Conservation (phyloP, 257 asterid genomes). For the Salvia rosmarinus region DNA sequence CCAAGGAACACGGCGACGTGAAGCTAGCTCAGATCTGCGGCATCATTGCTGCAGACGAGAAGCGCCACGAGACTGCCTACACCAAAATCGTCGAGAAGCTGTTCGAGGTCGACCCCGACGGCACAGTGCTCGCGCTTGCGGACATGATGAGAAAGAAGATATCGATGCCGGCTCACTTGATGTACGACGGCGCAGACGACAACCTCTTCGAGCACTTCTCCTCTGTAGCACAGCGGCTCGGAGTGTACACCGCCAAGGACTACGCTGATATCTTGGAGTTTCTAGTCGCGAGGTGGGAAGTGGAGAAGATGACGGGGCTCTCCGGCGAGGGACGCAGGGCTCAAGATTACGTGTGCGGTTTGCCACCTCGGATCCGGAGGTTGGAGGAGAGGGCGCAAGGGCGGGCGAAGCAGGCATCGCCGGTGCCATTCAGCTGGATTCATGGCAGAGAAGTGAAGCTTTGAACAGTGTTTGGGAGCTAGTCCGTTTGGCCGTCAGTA, state of each 20-base stretch:
- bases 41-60: conserved; percentile 65
- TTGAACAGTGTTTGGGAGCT: conserved; percentile 30
- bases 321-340: conserved; percentile 62
- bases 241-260: conserved; percentile 64
- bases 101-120: conserved; percentile 57
- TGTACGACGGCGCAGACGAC: conserved; percentile 58
- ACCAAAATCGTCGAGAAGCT: conserved; percentile 60
- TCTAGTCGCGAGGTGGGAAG: conserved; percentile 55
- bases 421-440: conserved; percentile 59
- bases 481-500: neutral
- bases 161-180: conserved; percentile 64
- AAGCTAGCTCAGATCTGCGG: conserved; percentile 67
- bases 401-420: conserved; percentile 44
- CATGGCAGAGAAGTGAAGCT: conserved; percentile 47
- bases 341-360: conserved; percentile 54
- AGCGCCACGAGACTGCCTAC: conserved; percentile 65
- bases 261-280: conserved; percentile 61
- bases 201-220: conserved; percentile 59
- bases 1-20: conserved; percentile 59
- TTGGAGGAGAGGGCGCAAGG: conserved; percentile 63
- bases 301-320: conserved; percentile 60
- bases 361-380: conserved; percentile 52
- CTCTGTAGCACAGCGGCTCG: conserved; percentile 56
- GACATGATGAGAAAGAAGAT: conserved; percentile 70
- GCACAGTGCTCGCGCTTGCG: conserved; percentile 48